Base-by-base conservation (phyloP, 106 monocot genomes). In the Dendrobium chrysotoxum region DNA sequence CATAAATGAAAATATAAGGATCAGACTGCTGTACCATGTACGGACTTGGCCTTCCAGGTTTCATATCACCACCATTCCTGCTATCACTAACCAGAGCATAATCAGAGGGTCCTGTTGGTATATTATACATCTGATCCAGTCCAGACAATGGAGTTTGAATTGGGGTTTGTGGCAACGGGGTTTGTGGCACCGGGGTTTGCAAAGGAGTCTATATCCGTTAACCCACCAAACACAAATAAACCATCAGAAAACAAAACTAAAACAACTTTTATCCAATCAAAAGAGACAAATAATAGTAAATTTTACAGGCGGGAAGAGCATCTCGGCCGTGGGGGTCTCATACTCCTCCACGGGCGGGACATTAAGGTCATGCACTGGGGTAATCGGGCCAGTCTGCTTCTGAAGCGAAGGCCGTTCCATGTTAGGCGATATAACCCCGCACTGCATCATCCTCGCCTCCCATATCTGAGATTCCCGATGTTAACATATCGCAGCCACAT, bases 371-470 rank as follows among this genome's bases (percentile, higher is more conserved):
- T 95, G 95, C 57, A 98, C 91, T 1, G 98, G 92, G 46, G 91
- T 88, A 40, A 82, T 81, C 39, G 80, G 53, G 17, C 77, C 94
- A 3, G 78, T 71, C 4, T 83, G 65, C 54, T 88, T 89, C 1
- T 76, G 66, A 15, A 64, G 38, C 9, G 87, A 39, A 1, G 87
- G 40, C 53, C 98, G 81, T 75, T 94, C 92, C 35, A 90, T 87
- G 17, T 78, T 88, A n/a, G 86, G 86, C 6, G 76, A 79, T 66
- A 98, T 82, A 47, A 83, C 95, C 6, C 94, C 89, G 40, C 89
- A 91, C 53, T 98, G 94, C 80, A 99, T 80, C 98, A 95, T 91
- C 84, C 95, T 99, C 98, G 87, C 87, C 90, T 99, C 98, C 96
- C 96, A 96, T 13, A 91, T 72, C 96, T 96, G 81, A 65, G 40